Evolutionary conservation across 805 yeast species (phyloP), one percentile per base, ranked within the genome.

Genomic region (Teunomyces lycoperdinae): DNA sequence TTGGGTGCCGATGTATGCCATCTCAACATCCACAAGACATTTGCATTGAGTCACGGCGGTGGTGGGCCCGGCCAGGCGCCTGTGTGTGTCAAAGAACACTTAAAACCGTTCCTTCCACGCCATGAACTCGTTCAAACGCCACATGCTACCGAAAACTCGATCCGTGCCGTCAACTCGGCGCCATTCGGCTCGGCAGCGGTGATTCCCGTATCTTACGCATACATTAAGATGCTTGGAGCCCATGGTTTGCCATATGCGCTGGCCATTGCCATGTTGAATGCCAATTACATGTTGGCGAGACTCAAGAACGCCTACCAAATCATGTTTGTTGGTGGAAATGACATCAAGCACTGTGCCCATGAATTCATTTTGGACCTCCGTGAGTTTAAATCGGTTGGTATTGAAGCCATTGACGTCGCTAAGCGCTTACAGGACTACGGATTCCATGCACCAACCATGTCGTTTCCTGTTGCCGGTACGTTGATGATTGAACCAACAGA

Each of bases 21-120:
- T 62, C 79, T 94, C 73, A 94, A 94, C 67, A 77, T 94, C 64
- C 99, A 94, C 76, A 94, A 94, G 73, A 94, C 99, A 0, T 94
- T 94, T 76, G 90, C 97, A 41, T 89, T 94, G 62, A 95, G 97
- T 47, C 99, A 94, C 62, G 99, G 99, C 62, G 99, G 99, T 64
- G 99, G 99, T 65, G 99, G 99, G 38, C 99, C 99, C 36, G 99
- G 98, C 63, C 96, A 90, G 60, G 99, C 97, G 14, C 98, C 98
- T 44, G 94, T 94, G 54, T 89, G 98, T 77, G 98, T 92, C 48
- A 85, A 84, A 56, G 71, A 77, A 43, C 96, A 89, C 67, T 75
- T 94, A 58, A 79, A 77, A 39, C 88, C 89, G 46, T 90, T 81
- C 70, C 77, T 94, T 58, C 99, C 99, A 41, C 73, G 76, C 10